phyloP scores from a whole-genome alignment of 2,329 filamentous ascomycete genomes.

The Ramularia endophylla region DNA sequence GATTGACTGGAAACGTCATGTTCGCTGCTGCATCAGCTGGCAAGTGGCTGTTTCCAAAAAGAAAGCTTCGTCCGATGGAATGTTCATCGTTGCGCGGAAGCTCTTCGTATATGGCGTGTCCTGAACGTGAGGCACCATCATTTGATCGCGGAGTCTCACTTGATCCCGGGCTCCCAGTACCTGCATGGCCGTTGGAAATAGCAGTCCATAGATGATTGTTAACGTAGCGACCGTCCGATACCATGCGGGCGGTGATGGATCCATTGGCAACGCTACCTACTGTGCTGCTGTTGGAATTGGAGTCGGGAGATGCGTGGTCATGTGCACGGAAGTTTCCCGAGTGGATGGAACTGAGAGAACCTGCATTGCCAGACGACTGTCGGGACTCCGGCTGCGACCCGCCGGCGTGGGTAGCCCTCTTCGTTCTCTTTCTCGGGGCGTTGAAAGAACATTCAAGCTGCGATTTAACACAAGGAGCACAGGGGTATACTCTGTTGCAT shows the following conservation, averaged over 20 bases:
- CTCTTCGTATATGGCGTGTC: conserved; percentile 11
- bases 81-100: conserved; percentile 3
- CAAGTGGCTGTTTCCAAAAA: conserved; percentile 13
- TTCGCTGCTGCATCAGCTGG: conserved; percentile 12
- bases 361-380: conserved; percentile 4
- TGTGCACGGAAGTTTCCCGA: background rate
- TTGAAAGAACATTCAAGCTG: conserved; percentile 21
- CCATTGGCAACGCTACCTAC: conserved; percentile 15
- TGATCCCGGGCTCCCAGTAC: conserved; percentile 7
- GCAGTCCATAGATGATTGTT: conserved; percentile 24
- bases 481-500: conserved; percentile 21
- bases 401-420: conserved; percentile 8
- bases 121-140: conserved; percentile 8
- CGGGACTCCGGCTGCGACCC: conserved; percentile 6
- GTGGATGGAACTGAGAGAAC: background rate
- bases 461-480: conserved; percentile 20
- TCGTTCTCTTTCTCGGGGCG: conserved; percentile 13
- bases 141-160: conserved; percentile 8
- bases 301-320: background rate
- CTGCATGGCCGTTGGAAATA: conserved; percentile 12
- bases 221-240: conserved; percentile 21
- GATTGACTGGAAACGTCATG: conserved; percentile 11
- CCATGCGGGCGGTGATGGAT: conserved; percentile 18
- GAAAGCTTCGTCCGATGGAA: conserved; percentile 15
- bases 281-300: conserved; percentile 6